Evolutionary conservation across 805 yeast species (phyloP).

Genomic region (Lipomyces japonicus): DNA sequence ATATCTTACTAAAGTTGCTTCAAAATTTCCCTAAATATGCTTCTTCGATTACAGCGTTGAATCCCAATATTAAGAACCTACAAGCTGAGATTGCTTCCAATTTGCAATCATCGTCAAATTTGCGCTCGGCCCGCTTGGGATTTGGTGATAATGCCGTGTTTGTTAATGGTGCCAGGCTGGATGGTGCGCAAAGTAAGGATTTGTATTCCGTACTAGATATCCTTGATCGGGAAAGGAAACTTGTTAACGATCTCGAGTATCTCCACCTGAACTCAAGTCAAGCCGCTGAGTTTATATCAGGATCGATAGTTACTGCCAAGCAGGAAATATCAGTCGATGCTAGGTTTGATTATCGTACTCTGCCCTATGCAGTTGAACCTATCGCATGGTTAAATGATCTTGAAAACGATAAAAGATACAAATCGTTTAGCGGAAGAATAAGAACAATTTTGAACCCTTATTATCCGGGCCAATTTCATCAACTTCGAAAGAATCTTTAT

Average conservation of each 20-base stretch:
- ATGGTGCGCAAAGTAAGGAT: constrained; percentile 41
- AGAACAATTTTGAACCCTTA: constrained; percentile 46
- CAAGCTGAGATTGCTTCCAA: constrained; percentile 29
- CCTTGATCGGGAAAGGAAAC: constrained; percentile 40
- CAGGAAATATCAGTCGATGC: constrained; percentile 13
- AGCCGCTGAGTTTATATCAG: constrained; percentile 40
- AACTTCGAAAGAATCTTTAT: constrained; percentile 67
- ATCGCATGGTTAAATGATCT: constrained; percentile 76
- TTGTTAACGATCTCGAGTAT: constrained; percentile 33
- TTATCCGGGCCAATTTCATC: constrained; percentile 63
- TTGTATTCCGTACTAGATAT: constrained; percentile 37
- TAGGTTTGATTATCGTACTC: constrained; percentile 38
- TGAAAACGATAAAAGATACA: constrained; percentile 57
- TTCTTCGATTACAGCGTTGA: constrained; percentile 37
- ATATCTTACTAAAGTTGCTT: constrained; percentile 42
- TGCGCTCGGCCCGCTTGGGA: constrained; percentile 6
- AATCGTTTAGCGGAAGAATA: constrained; percentile 45
- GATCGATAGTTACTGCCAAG: constrained; percentile 25
- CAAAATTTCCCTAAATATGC: constrained; percentile 57
- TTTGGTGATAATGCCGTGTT: constrained; percentile 44
- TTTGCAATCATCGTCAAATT: background rate
- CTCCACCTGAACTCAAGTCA: constrained; percentile 38
- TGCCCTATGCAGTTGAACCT: constrained; percentile 32
- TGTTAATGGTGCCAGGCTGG: constrained; percentile 58
- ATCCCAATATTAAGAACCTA: constrained; percentile 17